Evolutionary conservation across 2,329 filamentous ascomycete genomes (phyloP).

Genomic region (Teratosphaeria epicoccoides): DNA sequence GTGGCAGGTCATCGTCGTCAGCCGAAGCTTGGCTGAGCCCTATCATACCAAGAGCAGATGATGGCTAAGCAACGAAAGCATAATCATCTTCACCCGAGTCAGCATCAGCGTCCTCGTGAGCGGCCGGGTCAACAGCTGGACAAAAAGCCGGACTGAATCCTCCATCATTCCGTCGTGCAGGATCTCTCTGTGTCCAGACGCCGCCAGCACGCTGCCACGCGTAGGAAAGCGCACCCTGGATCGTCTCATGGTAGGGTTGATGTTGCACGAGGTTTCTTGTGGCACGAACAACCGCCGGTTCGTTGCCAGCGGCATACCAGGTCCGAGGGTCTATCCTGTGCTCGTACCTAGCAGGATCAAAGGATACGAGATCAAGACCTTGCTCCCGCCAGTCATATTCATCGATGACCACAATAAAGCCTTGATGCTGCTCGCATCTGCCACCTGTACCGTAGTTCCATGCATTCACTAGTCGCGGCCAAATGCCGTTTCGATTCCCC

Average conservation of each 20-base stretch:
- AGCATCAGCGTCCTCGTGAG: not conserved
- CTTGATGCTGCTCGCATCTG: not conserved
- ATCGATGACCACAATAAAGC: not conserved
- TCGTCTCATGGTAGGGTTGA: not conserved
- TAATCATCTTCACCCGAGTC: not conserved
- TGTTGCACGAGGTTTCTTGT: not conserved
- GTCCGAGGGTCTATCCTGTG: not conserved
- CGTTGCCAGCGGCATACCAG: not conserved
- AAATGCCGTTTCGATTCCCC: slow-evolving; percentile 1
- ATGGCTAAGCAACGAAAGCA: not conserved
- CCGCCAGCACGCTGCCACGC: not conserved
- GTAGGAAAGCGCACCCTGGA: not conserved
- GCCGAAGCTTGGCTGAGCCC: not conserved
- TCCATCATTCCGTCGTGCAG: not conserved
- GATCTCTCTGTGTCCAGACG: not conserved
- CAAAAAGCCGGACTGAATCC: not conserved
- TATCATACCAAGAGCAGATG: not conserved
- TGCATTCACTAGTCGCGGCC: not conserved
- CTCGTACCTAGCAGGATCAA: not conserved
- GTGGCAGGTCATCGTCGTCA: not conserved
- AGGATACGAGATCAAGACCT: not conserved
- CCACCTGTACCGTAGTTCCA: not conserved
- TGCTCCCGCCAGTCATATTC: not conserved
- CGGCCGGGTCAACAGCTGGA: not conserved
- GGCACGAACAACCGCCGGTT: not conserved